Base-by-base conservation (phyloP, 495 filamentous ascomycete genomes). In the Cercophora scortea region DNA sequence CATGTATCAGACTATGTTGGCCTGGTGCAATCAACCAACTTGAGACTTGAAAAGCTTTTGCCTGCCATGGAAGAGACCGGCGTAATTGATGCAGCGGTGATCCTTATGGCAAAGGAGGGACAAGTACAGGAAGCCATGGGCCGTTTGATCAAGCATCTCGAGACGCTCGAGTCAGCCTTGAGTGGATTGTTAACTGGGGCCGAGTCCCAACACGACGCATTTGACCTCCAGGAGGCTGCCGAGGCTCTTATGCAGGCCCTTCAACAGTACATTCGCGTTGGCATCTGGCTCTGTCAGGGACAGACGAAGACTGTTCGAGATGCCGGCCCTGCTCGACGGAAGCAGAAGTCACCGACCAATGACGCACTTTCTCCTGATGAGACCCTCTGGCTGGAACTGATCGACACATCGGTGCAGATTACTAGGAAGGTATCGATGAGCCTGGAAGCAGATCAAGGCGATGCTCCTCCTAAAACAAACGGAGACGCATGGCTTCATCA, bases 201-300 rank as follows among this genome's bases (percentile, higher is more conserved):
- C 13, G 60, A 58, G 32, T 53, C 65, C 5, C 59, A 70, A 49
- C 25, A 25, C 44, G 75, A 76, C n/a, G 68, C 74, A 19, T 53
- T 69, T 33, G 75, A 82, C 45, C 53, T 69, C 4, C 70, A 74
- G 47, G 64, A 64, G 41, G 70, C 78, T 0, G 71, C 78, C 6
- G 74, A 80, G 55, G 79, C 84, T 43, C 75, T 94, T 2, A 73
- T 95, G 15, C 81, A 84, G 38, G 86, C 85, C 5, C 66, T 98
- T 42, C 81, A 92, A 50, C 97, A 92, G 63, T 96, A 95, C 65
- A 79, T 83, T 0, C 82, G 88, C 47, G 89, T 98, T 17, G 93
- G 93, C 32, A 88, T 91, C 17, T 98, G 93, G 93, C 78, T 98
- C 18, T 96, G 93, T 60, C 90, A 93, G 69, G 85, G 88, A 35